Evolutionary conservation across 345 rosid genomes (phyloP).

Genomic region (Turritis glabra): DNA sequence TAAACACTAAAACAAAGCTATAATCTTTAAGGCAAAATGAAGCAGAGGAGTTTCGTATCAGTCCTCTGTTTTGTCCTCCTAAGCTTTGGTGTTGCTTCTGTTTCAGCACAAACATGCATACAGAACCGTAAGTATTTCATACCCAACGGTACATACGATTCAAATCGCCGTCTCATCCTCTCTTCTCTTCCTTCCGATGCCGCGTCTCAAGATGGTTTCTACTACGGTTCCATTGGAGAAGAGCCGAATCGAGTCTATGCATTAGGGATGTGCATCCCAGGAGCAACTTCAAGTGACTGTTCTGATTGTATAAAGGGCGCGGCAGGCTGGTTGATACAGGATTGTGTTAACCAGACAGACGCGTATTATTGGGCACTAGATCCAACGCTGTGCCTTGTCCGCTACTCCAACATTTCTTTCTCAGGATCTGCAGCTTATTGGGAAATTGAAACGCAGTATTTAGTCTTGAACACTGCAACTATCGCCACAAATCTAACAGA

Average conservation of each 20-base stretch:
- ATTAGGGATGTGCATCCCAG: conserved; percentile 28
- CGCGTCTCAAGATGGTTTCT: conserved; percentile 25
- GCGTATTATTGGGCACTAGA: conserved; percentile 18
- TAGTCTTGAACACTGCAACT: not conserved
- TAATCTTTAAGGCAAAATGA: not conserved
- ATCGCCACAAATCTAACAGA: not conserved
- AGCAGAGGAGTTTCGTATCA: not conserved
- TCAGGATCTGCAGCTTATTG: not conserved
- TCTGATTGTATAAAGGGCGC: conserved; percentile 9
- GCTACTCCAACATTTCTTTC: conserved; percentile 42
- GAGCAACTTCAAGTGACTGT: conserved; percentile 15
- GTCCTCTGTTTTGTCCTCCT: not conserved
- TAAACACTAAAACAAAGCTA: not conserved
- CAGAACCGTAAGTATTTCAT: not conserved
- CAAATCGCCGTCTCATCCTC: not conserved
- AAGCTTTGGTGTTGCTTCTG: not conserved
- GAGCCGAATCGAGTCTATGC: conserved; percentile 17
- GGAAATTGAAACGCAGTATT: not conserved
- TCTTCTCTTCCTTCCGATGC: conserved; percentile 31
- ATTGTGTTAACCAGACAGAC: conserved; percentile 31
- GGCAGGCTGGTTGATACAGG: not conserved
- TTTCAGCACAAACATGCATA: not conserved
- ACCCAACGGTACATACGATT: not conserved
- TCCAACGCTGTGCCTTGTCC: conserved; percentile 32
- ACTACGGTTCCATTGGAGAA: conserved; percentile 26